Evolutionary conservation across 1,139 yeast species (phyloP), one percentile per base, ranked within the genome.

Genomic region (Petasospora rhodanensis): DNA sequence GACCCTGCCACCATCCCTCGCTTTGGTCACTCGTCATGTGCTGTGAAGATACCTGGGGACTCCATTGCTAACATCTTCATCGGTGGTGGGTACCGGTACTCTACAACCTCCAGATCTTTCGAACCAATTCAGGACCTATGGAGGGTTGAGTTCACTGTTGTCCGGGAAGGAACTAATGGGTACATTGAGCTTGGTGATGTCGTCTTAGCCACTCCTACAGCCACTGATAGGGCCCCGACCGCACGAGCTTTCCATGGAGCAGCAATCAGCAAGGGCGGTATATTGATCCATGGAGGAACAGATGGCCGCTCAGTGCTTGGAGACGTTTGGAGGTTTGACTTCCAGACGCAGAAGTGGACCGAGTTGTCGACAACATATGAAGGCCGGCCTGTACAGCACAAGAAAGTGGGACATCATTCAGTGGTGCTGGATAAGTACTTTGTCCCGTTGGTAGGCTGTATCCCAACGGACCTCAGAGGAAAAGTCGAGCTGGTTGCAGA

Each of bases 261-360:
- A 4, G 49, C 42, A n/a, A 22, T 45, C 3, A 21, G 35, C 25
- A 43, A 41, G 17, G 16, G 37, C 7, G 28, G 25, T 9, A 17
- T 26, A 8, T 25, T 38, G 8, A 29, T 27, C 2, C 69, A 64
- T 43, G 77, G 74, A 5, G 77, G 77, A 4, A 68, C 73, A 1
- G 49, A 59, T 34, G 54, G 56, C n/a, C 38, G 33, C 11, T 47
- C 54, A 12, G 58, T 69, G 7, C 51, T 56, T 24, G 70, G 72
- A 15, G 76, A 70, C 45, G 44, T 62, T 45, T 71, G 77, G 77
- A 55, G 61, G 53, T 70, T 67, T 42, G 64, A 66, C 40, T 43
- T 70, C 20, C 59, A 56, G 20, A 45, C 54, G 1, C 70, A 65
- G 35, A 42, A 46, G 3, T 71, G 77, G 77, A 32, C 44, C 7